Conservation (phyloP, 371 early-diverging fungal genomes). For the Apophysomyces variabilis region DNA sequence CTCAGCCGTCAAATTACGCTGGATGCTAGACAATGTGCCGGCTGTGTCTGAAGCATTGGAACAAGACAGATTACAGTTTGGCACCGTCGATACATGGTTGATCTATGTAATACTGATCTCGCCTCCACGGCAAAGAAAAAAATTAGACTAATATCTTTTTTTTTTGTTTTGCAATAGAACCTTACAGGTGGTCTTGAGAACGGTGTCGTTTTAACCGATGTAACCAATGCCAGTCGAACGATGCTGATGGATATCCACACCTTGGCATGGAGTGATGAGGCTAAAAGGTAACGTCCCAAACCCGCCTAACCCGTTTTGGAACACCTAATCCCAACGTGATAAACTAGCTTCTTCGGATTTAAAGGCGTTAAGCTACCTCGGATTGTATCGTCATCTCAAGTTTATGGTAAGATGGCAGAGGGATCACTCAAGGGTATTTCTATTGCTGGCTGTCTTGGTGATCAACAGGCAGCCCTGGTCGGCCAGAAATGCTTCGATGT, state of each 20-base stretch:
- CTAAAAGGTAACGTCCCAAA: constrained; percentile 50
- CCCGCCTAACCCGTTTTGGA: neutral
- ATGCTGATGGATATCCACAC: constrained; percentile 90
- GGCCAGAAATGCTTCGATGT: constrained; percentile 89
- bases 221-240: constrained; percentile 93
- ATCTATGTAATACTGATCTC: constrained; percentile 66
- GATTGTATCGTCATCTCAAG: constrained; percentile 82
- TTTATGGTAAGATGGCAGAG: constrained; percentile 68
- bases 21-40: constrained; percentile 85
- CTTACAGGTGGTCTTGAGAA: constrained; percentile 78
- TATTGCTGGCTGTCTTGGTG: constrained; percentile 87
- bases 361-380: constrained; percentile 67
- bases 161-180: constrained; percentile 54
- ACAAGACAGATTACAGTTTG: constrained; percentile 60
- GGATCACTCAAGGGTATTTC: constrained; percentile 69
- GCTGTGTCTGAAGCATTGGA: constrained; percentile 57
- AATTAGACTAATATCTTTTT: neutral
- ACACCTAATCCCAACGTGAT: neutral
- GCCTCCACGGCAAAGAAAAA: neutral
- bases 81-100: constrained; percentile 94
- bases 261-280: constrained; percentile 79
- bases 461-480: constrained; percentile 95
- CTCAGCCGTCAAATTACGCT: constrained; percentile 87
- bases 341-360: constrained; percentile 72
- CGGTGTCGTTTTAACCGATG: constrained; percentile 85